These are phyloP conservation scores for Apophysomyces sp. DNA, from an alignment of 371 early-diverging fungal species.

Conservation along the genomic window DNA sequence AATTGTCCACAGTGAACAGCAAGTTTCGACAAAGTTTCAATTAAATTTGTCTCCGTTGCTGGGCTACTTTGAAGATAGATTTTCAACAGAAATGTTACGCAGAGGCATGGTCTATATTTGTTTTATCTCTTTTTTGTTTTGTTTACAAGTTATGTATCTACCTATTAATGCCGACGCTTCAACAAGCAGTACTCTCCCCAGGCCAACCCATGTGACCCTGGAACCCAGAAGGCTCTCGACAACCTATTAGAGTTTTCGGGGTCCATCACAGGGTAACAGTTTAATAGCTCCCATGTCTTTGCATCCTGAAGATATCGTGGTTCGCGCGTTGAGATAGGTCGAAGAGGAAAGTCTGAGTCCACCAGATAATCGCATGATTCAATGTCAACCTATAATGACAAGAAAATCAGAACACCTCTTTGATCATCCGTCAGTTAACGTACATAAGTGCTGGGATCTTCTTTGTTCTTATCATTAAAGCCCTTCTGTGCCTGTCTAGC, in stretches of 20 bases:
- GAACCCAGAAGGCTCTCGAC: conserved; percentile 60
- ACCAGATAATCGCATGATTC: conserved; percentile 72
- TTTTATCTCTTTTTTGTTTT: neutral
- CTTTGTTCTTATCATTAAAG: conserved; percentile 75
- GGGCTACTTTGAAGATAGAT: no score
- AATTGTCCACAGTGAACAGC: no score
- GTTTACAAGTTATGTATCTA: neutral
- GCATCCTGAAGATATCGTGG: conserved; percentile 23
- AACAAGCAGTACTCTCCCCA: conserved; percentile 73
- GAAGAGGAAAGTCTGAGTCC: conserved; percentile 57
- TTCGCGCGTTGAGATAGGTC: conserved; percentile 16
- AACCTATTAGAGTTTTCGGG: conserved; percentile 41
- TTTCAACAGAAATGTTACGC: neutral
- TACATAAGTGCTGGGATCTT: conserved; percentile 65
- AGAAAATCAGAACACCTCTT: neutral
- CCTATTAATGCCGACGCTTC: conserved; percentile 24
- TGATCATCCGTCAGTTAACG: conserved; percentile 8
- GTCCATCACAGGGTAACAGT: conserved; percentile 63
- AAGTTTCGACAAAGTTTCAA: no score
- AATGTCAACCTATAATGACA: conserved; percentile 39
- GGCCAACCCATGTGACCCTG: conserved; percentile 36
- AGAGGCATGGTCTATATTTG: neutral
- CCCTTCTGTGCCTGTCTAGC: conserved; percentile 46
- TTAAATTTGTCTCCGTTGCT: no score
- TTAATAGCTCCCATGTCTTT: conserved; percentile 54